These are phyloP conservation scores for Penicillium ochrochloron DNA, from an alignment of 495 filamentous ascomycete species.

Conservation along the genomic window DNA sequence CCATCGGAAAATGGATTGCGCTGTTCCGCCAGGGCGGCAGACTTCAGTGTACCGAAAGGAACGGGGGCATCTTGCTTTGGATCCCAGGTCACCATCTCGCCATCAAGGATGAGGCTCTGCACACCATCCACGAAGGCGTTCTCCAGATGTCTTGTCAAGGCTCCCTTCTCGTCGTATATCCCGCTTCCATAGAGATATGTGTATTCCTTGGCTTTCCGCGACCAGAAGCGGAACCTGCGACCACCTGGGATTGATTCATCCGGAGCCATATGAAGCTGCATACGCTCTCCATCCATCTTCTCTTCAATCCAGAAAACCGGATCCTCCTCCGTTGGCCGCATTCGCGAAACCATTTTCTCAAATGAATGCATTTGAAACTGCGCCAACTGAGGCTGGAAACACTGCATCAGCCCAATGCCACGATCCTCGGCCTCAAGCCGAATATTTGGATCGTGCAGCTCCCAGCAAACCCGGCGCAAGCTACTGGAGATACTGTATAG, in stretches of 20 bases:
- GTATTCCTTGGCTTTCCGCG: constrained; percentile 94
- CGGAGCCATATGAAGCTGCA: constrained; percentile 92
- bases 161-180: constrained; percentile 74
- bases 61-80: constrained; percentile 82
- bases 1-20: constrained; percentile 75
- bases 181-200: constrained; percentile 89
- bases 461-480: constrained; percentile 92
- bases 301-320: constrained; percentile 94
- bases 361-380: constrained; percentile 92
- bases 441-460: constrained; percentile 77
- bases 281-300: constrained; percentile 94
- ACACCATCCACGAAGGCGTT: constrained; percentile 80
- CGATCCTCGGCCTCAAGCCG: constrained; percentile 76
- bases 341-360: constrained; percentile 75
- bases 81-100: constrained; percentile 99
- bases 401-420: constrained; percentile 85
- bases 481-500: constrained; percentile 92
- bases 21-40: constrained; percentile 81
- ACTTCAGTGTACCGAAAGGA: constrained; percentile 91
- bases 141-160: constrained; percentile 78
- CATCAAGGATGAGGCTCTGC: constrained; percentile 86
- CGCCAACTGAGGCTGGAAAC: constrained; percentile 95
- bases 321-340: constrained; percentile 71
- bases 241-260: constrained; percentile 71
- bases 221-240: constrained; percentile 86